These are phyloP conservation scores for Colletotrichum phormii DNA, from an alignment of 2,329 filamentous ascomycete species.

Conservation along the genomic window DNA sequence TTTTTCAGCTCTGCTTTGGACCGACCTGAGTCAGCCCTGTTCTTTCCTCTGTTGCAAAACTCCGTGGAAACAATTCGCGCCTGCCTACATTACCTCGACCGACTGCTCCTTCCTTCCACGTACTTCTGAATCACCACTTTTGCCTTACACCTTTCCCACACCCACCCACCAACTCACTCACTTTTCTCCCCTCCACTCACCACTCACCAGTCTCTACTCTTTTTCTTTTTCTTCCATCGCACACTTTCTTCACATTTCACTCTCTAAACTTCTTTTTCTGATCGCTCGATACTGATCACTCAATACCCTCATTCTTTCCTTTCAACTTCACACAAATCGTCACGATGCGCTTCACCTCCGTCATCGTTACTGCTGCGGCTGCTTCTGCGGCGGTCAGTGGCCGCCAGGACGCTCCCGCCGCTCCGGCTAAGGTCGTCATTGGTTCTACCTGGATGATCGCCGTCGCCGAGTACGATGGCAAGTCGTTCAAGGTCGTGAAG, in stretches of 20 bases:
- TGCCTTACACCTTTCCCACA: background rate
- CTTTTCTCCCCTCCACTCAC: background rate
- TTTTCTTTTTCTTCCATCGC: background rate
- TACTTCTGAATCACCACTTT: background rate
- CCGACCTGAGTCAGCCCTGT: background rate
- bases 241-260: background rate
- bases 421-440: slow-evolving; percentile 50
- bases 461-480: slow-evolving; percentile 55
- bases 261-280: background rate
- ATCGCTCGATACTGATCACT: background rate
- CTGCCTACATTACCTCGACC: background rate
- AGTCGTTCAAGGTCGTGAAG: slow-evolving; percentile 51
- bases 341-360: slow-evolving; percentile 27
- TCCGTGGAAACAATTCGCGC: background rate
- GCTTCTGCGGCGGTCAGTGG: slow-evolving; percentile 28
- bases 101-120: background rate
- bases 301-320: background rate
- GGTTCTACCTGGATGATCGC: slow-evolving; percentile 54
- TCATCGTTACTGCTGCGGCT: slow-evolving; percentile 19
- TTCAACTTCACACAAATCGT: background rate
- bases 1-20: background rate
- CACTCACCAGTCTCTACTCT: no score
- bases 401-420: slow-evolving; percentile 10
- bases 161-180: background rate
- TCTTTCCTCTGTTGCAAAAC: background rate